Evolutionary conservation across 106 monocot genomes (phyloP), one percentile per base, ranked within the genome.

Genomic region (Narthecium ossifragum): DNA sequence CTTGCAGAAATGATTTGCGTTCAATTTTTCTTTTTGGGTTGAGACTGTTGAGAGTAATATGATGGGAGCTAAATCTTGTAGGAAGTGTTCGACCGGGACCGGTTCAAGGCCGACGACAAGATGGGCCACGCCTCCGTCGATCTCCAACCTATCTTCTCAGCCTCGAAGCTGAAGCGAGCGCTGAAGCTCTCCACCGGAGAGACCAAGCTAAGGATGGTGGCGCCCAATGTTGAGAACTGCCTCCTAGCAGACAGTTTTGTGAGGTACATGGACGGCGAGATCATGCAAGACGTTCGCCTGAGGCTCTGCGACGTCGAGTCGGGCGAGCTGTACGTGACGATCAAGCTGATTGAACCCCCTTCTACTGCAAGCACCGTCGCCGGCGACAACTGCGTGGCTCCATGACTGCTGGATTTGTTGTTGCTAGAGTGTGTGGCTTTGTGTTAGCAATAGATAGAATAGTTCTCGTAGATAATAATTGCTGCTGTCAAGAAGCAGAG

Each of bases 31-130:
- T n/a, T n/a, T n/a, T n/a, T n/a, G n/a, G n/a, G n/a, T n/a, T n/a
- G n/a, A n/a, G n/a, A n/a, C n/a, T n/a, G n/a, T n/a, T n/a, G n/a
- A n/a, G n/a, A n/a, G n/a, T n/a, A n/a, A n/a, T n/a, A n/a, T n/a
- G n/a, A n/a, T n/a, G n/a, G n/a, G n/a, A n/a, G n/a, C n/a, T n/a
- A n/a, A n/a, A n/a, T n/a, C n/a, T 37, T 58, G 30, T 63, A 93
- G 93, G 89, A 94, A 61, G 89, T 89, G 62, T 94, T 85, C 41
- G 93, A 94, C 46, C 39, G 72, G 28, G 93, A 94, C 47, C 73
- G 66, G 20, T 89, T 94, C 75, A 94, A 94, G 51, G 49, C 51
- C 7, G 93, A 94, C 27, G 93, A 94, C 68, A 86, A 85, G 76
- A 94, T 94, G 93, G 93, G 93, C 3, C 57, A 85, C 30, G 64